phyloP scores from a whole-genome alignment of 139 green algal species.

The Ettlia oleoabundans region DNA sequence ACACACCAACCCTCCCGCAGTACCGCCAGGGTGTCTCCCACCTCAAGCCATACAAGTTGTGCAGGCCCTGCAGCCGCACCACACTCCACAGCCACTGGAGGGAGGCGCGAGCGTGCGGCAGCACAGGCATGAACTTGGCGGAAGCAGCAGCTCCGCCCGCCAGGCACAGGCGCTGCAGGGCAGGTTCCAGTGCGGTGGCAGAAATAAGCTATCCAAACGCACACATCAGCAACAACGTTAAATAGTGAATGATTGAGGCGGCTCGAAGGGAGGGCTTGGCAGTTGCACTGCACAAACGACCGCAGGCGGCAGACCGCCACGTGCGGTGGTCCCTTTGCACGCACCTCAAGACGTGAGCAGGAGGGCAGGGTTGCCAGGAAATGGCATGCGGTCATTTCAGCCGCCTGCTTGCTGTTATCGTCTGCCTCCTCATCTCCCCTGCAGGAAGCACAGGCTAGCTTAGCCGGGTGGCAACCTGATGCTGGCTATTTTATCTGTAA shows the following conservation, averaged over 20 bases:
- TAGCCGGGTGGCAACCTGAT: neutral
- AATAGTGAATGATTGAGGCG: no score
- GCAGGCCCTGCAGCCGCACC: conserved; percentile 26
- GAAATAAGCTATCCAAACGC: neutral
- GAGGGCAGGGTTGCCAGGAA: conserved; percentile 17
- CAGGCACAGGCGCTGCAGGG: conserved; percentile 21
- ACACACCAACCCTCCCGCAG: no score
- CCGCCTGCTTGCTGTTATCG: conserved; percentile 25
- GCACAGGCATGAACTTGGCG: conserved; percentile 17
- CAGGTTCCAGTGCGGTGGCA: no score
- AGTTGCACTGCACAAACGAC: no score
- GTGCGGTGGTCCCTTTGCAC: no score
- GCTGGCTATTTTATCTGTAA: no score
- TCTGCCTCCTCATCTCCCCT: conserved; percentile 40
- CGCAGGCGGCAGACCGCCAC: no score
- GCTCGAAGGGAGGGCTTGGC: no score
- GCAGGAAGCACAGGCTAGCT: neutral
- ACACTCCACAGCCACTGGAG: conserved; percentile 33
- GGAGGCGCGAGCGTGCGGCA: neutral
- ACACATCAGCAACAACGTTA: no score
- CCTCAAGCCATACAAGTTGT: conserved; percentile 22
- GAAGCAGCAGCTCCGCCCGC: neutral
- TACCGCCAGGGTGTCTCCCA: no score
- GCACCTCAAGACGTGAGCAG: neutral
- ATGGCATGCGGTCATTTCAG: conserved; percentile 22